These are phyloP conservation scores for Solanum neorickii DNA, from an alignment of 257 asterid genomes.

Conservation along the genomic window DNA sequence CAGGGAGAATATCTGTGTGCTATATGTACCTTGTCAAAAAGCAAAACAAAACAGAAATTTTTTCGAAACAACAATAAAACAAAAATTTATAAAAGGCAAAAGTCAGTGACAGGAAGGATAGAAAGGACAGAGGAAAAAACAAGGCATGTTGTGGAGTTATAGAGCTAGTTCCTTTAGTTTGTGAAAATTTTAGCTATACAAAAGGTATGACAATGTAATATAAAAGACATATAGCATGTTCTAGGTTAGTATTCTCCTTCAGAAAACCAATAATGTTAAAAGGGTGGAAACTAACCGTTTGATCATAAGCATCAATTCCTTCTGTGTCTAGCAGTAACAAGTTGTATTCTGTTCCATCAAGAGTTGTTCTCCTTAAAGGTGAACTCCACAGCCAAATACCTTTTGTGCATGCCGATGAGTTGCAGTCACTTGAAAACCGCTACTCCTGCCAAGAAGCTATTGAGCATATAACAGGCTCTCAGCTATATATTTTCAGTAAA, in stretches of 20 bases:
- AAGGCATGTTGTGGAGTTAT: not conserved
- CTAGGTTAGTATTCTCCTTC: not conserved
- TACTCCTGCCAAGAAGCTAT: constrained; percentile 98
- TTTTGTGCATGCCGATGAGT: constrained; percentile 94
- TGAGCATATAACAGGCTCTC: constrained; percentile 1
- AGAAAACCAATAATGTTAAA: not conserved
- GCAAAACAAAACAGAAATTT: not conserved
- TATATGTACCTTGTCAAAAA: constrained; percentile 77
- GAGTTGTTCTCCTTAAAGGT: constrained; percentile 77
- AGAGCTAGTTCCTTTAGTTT: not conserved
- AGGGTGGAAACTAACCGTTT: constrained; percentile 53
- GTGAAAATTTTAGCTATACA: not conserved
- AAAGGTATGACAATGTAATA: not conserved
- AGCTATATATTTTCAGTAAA: not conserved
- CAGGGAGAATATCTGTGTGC: constrained; percentile 92
- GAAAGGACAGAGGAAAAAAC: not conserved
- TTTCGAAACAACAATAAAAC: not conserved
- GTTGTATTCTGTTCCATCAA: constrained; percentile 91
- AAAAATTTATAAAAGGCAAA: not conserved
- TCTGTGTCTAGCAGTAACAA: constrained; percentile 87
- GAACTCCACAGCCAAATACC: constrained; percentile 99
- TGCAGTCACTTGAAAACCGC: constrained; percentile 96
- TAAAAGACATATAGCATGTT: not conserved
- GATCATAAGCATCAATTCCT: constrained; percentile 99
- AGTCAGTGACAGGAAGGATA: not conserved